Base-by-base conservation (phyloP, 306 rosid genomes). In the Carpinus viminea region DNA sequence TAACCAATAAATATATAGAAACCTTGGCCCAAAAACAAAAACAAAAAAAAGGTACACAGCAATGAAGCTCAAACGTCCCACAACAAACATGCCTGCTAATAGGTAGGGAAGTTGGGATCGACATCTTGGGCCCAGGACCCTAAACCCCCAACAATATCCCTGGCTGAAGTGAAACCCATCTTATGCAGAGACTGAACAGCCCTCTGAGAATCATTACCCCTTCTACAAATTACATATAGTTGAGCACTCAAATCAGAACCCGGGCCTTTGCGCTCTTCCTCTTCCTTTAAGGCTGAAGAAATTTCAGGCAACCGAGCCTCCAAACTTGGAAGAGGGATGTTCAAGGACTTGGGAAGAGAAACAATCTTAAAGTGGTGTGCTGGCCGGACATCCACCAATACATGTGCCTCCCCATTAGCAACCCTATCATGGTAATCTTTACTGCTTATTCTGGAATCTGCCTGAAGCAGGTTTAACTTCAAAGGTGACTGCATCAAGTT, bases 131-230 rank as follows among this genome's bases (percentile, higher is more conserved):
- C 84, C 98, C 99, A 95, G 70, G 93, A 87, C 75, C 91, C 99
- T 38, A 91, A 43, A 24, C 99, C 99, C 24, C 97, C 99, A 47
- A 90, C 78, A 54, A 95, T 90, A 77, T 93, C 98, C 85, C 81
- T 95, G 75, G 97, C 96, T 66, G 92, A 91, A 55, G 79, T 54
- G 72, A 89, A 91, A 28, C 98, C 98, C 87, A 79, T 72, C 78
- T 90, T 89, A 72, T 89, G 94, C 80, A 95, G 98, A 78, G 26
- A 64, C 87, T 85, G 88, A 83, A 93, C 94, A 46, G 99, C 99
- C 83, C 89, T 90, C 81, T 95, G 98, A 54, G 99, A 95, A 91
- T 95, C 99, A 87, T 95, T 95, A 52, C 98, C 99, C 71, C 98
- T 87, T 84, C 97, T 85, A 80, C 99, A 95, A 16, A 95, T 79